Percentiles rank a stretch among this genome's conserved stretches.
Evolutionary conservation across 192 early-diverging fungal species (phyloP).

Genomic region (Gigaspora rosea): DNA sequence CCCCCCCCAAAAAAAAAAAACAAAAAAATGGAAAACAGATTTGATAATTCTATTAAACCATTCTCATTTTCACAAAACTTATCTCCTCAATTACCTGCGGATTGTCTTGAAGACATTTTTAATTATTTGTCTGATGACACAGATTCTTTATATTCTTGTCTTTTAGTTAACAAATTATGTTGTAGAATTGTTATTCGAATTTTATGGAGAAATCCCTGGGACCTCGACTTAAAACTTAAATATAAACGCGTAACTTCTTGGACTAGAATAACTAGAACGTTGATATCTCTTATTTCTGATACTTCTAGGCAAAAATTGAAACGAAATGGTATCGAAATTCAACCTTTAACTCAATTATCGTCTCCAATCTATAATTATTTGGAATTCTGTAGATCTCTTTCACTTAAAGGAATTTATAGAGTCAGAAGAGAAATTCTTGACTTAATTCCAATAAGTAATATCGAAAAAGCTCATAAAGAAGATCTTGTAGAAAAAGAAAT

Average conservation of each 20-base stretch:
- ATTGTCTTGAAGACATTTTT: not conserved
- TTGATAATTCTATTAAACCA: too few relatives aligned
- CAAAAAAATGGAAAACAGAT: too few relatives aligned
- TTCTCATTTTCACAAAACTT: too few relatives aligned
- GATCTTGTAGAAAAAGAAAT: not conserved
- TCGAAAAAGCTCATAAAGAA: not conserved
- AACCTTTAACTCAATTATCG: not conserved
- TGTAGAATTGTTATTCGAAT: not conserved
- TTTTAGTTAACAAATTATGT: constrained; percentile 2
- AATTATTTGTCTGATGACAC: not conserved
- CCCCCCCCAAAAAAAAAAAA: too few relatives aligned
- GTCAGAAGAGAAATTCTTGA: not conserved
- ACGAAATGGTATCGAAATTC: not conserved
- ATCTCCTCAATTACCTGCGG: not conserved
- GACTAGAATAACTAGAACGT: not conserved
- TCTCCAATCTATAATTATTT: not conserved
- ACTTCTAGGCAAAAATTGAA: not conserved
- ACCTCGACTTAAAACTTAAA: not conserved
- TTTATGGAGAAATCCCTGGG: not conserved
- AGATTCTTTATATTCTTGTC: not conserved
- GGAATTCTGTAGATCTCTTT: not conserved
- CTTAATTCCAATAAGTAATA: not conserved
- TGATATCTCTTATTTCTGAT: not conserved
- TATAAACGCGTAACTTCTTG: not conserved
- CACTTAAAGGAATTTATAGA: not conserved